Evolutionary conservation across 2,329 filamentous ascomycete genomes (phyloP), one percentile per base, ranked within the genome.

Genomic region (Sphaerulina vaccinii): DNA sequence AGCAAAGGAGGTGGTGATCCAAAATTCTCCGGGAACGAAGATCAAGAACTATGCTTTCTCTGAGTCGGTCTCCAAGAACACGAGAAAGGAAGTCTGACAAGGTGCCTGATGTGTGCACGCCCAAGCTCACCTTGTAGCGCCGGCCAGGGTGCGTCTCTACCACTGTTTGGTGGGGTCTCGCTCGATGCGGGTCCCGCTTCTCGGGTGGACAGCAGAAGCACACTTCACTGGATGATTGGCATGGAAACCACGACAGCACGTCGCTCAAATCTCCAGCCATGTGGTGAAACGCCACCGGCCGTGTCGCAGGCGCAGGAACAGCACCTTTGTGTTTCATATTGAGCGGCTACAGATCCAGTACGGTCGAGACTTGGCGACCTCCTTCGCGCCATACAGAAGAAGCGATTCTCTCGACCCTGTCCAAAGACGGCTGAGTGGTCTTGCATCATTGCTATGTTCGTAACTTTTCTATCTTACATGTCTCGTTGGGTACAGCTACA

Each of bases 271-370:
- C 45, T 40, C 45, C 40, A 39, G 45, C 45, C 45, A 49, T 16
- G 22, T 41, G 35, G 45, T 49, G 45, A 49, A 40, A 49, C 45
- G 27, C 45, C 32, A 35, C 35, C 33, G 37, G 33, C n/a, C n/a
- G n/a, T n/a, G n/a, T n/a, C n/a, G n/a, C 19, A 38, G 32, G 32
- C 44, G 44, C 44, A 47, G 44, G 44, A 38, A 47, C 44, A 27
- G 33, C 36, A 18, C 45, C n/a, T 38, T 29, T 33, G 15, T 16
- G 36, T 50, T 50, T 50, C 48, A 44, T 37, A 21, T 46, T 50
- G 40, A 47, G 51, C 51, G 51, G 32, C 41, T 54, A 54, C 45
- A 54, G 18, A 15, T 45, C 45, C 35, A 39, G 23, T 48, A 39
- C 16, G 44, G 44, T 40, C 44, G 23, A 38, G 21, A 42, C 50